These are phyloP conservation scores for Nannochloropsis gaditana DNA, from an alignment of 108 stramenopile genomes.

Conservation along the genomic window DNA sequence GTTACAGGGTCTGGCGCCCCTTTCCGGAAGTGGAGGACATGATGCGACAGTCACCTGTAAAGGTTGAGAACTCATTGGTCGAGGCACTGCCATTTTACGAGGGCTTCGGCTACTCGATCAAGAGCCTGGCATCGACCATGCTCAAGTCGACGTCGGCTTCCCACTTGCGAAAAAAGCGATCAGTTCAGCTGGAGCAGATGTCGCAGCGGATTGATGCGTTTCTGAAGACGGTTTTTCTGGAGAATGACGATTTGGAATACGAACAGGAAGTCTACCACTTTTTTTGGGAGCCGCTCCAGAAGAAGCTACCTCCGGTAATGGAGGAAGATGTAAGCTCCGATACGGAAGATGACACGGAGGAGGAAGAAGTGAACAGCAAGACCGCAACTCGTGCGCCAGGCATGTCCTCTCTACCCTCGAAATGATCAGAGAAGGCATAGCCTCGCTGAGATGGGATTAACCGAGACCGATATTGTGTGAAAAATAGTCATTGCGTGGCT, in stretches of 20 bases:
- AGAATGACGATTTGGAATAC: neutral
- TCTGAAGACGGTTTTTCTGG: neutral
- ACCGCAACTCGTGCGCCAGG: too few relatives aligned
- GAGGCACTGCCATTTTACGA: neutral
- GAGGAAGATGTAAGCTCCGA: neutral
- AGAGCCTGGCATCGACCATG: neutral
- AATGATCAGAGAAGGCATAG: too few relatives aligned
- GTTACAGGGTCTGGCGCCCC: neutral
- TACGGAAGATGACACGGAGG: neutral
- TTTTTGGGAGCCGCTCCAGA: slow-evolving; percentile 4
- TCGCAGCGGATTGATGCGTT: slow-evolving; percentile 1
- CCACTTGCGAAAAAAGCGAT: neutral
- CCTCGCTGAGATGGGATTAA: too few relatives aligned
- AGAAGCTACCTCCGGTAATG: neutral
- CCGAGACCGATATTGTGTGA: too few relatives aligned
- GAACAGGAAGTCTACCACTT: neutral
- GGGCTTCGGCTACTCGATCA: neutral
- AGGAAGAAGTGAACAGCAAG: neutral
- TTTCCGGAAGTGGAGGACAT: neutral
- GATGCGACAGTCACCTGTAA: neutral
- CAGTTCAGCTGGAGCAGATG: slow-evolving; percentile 17
- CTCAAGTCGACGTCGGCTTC: neutral
- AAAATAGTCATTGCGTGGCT: too few relatives aligned
- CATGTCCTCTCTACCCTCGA: too few relatives aligned
- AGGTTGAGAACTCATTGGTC: neutral